These are phyloP conservation scores for Arachis stenosperma DNA, from an alignment of 306 rosid genomes.

Conservation along the genomic window DNA sequence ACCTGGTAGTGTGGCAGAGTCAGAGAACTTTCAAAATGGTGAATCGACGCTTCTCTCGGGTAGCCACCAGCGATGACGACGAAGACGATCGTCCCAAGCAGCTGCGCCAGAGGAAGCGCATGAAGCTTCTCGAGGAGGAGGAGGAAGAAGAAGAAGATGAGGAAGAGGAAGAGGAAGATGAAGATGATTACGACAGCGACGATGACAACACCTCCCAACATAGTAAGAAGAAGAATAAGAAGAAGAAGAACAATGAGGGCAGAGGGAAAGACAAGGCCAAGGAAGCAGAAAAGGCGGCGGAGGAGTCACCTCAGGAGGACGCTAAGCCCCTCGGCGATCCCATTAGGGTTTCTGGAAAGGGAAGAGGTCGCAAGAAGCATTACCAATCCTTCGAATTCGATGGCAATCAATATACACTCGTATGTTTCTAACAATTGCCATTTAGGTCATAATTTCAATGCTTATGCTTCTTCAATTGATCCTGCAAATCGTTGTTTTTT, in stretches of 20 bases:
- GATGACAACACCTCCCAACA: slow-evolving; percentile 41
- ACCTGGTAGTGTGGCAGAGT: neutral
- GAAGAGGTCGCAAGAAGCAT: slow-evolving; percentile 68
- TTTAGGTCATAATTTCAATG: neutral
- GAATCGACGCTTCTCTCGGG: slow-evolving; percentile 72
- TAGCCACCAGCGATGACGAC: slow-evolving; percentile 80
- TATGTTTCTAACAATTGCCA: slow-evolving; percentile 34
- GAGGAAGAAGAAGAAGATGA: slow-evolving; percentile 5
- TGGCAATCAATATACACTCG: slow-evolving; percentile 72
- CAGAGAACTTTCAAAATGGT: slow-evolving; percentile 49
- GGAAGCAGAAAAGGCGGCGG: neutral
- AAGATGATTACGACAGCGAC: slow-evolving; percentile 61
- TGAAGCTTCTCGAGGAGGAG: slow-evolving; percentile 61
- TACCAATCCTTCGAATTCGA: slow-evolving; percentile 76
- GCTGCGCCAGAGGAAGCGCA: slow-evolving; percentile 57
- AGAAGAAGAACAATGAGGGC: slow-evolving; percentile 58
- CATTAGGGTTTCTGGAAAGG: slow-evolving; percentile 74
- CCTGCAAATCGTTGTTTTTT: neutral
- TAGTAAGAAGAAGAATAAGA: slow-evolving; percentile 59
- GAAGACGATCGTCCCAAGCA: slow-evolving; percentile 42
- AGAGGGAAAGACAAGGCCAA: slow-evolving; percentile 25
- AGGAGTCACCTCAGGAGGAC: slow-evolving; percentile 53
- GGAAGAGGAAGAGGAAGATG: neutral
- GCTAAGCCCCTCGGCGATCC: slow-evolving; percentile 81
- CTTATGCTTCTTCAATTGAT: neutral